Evolutionary conservation across 2,329 filamentous ascomycete species (phyloP).

Genomic region (Cladophialophora carrionii): DNA sequence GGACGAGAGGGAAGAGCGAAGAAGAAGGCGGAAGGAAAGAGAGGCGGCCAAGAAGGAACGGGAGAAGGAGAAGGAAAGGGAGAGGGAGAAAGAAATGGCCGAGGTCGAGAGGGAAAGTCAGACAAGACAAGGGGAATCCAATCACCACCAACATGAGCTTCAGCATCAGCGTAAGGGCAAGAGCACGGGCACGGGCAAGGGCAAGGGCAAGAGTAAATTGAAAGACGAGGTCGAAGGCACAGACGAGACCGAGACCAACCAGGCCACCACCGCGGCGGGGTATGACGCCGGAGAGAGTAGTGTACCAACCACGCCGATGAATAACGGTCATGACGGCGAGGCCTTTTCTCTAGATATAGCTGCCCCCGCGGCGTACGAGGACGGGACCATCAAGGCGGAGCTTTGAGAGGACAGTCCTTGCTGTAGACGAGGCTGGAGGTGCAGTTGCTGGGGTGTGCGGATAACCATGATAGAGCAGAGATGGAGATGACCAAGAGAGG

Average conservation of each 20-base stretch:
- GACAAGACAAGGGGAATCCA: conserved; percentile 1
- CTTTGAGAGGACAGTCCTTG: no score
- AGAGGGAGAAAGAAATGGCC: conserved; percentile 4
- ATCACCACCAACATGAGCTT: not conserved
- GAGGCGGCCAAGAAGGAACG: conserved; percentile 26
- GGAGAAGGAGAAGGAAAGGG: conserved; percentile 13
- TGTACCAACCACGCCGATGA: conserved; percentile 19
- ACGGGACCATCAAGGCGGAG: conserved; percentile 2
- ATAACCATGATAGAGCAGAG: not conserved
- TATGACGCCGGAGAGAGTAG: conserved; percentile 13
- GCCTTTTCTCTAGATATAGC: conserved; percentile 14
- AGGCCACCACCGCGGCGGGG: not conserved
- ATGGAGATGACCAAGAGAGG: not conserved
- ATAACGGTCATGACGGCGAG: not conserved
- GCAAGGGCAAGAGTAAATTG: not conserved
- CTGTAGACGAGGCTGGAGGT: not conserved
- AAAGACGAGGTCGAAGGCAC: conserved; percentile 1
- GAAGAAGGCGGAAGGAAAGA: conserved; percentile 22
- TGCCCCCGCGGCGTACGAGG: not conserved
- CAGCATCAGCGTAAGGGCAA: not conserved
- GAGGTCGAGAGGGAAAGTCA: conserved; percentile 1
- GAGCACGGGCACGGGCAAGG: not conserved
- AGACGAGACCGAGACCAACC: not conserved
- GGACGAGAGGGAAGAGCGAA: conserved; percentile 4
- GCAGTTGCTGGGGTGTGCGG: not conserved